Percentiles rank a stretch among this genome's conserved stretches.
These are phyloP conservation scores for Garcia nutans DNA, from an alignment of 345 rosid genomes.

Conservation along the genomic window DNA sequence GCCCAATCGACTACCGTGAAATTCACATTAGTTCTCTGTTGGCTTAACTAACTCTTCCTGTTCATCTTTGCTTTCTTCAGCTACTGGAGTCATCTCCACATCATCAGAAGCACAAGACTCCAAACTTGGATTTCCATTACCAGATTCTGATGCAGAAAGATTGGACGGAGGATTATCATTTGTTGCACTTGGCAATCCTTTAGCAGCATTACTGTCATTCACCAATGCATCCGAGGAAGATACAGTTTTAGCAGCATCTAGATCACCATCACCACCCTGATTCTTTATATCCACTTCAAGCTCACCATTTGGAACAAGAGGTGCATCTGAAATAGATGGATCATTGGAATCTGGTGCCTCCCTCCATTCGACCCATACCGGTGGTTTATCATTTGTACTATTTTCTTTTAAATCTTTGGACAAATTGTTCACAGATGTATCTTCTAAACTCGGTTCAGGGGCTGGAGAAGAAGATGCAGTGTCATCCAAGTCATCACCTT, in stretches of 20 bases:
- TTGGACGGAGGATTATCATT: conserved; percentile 14
- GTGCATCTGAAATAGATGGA: conserved; percentile 39
- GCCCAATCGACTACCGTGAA: background rate
- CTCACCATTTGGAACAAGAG: conserved; percentile 44
- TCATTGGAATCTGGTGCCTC: conserved; percentile 54
- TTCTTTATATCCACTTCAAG: conserved; percentile 34
- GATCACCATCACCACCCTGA: conserved; percentile 31
- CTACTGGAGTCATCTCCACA: conserved; percentile 8
- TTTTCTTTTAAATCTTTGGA: conserved; percentile 41
- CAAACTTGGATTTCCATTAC: conserved; percentile 17
- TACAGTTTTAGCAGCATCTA: conserved; percentile 18
- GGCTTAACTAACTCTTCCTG: conserved; percentile 10
- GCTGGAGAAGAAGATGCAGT: conserved; percentile 47
- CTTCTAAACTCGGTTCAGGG: conserved; percentile 41
- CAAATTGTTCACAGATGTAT: conserved; percentile 29
- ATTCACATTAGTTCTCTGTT: conserved; percentile 18
- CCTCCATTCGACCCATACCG: conserved; percentile 84
- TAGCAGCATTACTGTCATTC: conserved; percentile 10
- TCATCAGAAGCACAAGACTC: conserved; percentile 19
- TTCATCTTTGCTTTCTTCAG: conserved; percentile 24
- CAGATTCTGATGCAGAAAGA: conserved; percentile 22
- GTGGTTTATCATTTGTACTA: conserved; percentile 46
- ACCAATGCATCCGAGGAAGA: conserved; percentile 17
- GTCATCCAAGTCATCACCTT: conserved; percentile 49
- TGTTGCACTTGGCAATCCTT: background rate